These are phyloP conservation scores for Crithidia fasciculata DNA, from an alignment of 208 protist species.

Conservation along the genomic window DNA sequence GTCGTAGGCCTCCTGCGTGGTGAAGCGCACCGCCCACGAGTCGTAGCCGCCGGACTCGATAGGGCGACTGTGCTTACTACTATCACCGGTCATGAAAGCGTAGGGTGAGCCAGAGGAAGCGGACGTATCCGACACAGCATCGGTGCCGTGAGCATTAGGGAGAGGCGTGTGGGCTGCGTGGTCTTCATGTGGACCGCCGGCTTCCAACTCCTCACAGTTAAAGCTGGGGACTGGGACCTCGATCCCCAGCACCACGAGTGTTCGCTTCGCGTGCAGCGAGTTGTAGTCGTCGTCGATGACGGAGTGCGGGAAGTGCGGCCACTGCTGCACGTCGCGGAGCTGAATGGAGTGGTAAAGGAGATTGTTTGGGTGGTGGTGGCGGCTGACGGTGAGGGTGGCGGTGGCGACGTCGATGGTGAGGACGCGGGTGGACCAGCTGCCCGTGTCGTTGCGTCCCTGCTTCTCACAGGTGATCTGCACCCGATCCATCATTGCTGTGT, in stretches of 20 bases:
- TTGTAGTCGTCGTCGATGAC: constrained; percentile 3
- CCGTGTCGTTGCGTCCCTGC: background rate
- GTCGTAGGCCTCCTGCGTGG: background rate
- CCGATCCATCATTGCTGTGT: background rate
- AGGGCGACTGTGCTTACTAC: background rate
- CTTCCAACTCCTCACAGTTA: background rate
- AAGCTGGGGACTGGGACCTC: constrained; percentile 12
- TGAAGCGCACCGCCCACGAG: constrained; percentile 4
- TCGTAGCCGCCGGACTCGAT: background rate
- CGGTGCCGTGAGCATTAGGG: background rate
- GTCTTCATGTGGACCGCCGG: background rate
- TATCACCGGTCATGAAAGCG: background rate
- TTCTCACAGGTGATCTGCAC: background rate
- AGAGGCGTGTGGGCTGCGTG: background rate
- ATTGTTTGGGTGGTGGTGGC: constrained; percentile 8
- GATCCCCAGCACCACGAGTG: background rate
- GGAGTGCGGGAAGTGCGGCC: background rate
- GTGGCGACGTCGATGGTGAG: constrained; percentile 5
- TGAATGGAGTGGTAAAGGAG: constrained; percentile 6
- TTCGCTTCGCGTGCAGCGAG: background rate
- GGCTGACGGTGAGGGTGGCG: constrained; percentile 8
- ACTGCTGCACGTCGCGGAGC: constrained; percentile 1
- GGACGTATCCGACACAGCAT: background rate
- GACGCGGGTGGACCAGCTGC: constrained; percentile 11
- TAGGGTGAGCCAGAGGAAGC: background rate